Percentiles rank a stretch among this genome's conserved stretches.
Evolutionary conservation across 495 filamentous ascomycete genomes (phyloP).

Genomic region (Aspergillus funiculosus): DNA sequence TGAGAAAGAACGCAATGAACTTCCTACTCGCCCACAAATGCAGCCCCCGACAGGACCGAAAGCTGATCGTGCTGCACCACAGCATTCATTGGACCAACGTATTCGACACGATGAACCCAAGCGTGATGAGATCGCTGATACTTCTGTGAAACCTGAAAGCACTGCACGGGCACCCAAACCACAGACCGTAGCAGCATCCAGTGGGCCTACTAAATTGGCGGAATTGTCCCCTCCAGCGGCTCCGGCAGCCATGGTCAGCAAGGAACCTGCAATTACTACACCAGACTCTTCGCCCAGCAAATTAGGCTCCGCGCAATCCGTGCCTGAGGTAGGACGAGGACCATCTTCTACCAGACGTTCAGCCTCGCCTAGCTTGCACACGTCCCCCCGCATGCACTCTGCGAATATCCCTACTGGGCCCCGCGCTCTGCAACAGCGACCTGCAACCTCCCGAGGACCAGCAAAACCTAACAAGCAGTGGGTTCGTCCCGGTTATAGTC

Average conservation of each 20-base stretch:
- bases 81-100: conserved; percentile 19
- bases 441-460: conserved; percentile 29
- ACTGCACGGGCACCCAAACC: conserved; percentile 17
- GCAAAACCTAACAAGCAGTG: conserved; percentile 53
- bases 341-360: conserved; percentile 28
- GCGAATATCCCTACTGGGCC: conserved; percentile 55
- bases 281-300: conserved; percentile 22
- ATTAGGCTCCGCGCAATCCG: conserved; percentile 17
- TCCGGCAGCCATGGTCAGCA: conserved; percentile 36
- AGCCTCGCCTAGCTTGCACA: conserved; percentile 34
- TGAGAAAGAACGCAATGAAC: conserved; percentile 26
- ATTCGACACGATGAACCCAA: conserved; percentile 17
- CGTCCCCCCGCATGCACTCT: conserved; percentile 46
- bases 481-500: conserved; percentile 48
- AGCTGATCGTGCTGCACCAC: conserved; percentile 28
- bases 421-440: conserved; percentile 45
- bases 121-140: conserved; percentile 19
- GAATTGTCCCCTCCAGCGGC: conserved; percentile 41
- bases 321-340: conserved; percentile 27
- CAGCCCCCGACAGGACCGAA: conserved; percentile 41
- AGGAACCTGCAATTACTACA: conserved; percentile 21
- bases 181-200: conserved; percentile 15
- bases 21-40: conserved; percentile 17
- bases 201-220: conserved; percentile 13
- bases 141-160: conserved; percentile 16